A percentile compares a stretch with the other conserved stretches of the same genome.
These are phyloP conservation scores for Elsinoe batatas DNA, from an alignment of 2,329 filamentous ascomycete species.

Conservation along the genomic window DNA sequence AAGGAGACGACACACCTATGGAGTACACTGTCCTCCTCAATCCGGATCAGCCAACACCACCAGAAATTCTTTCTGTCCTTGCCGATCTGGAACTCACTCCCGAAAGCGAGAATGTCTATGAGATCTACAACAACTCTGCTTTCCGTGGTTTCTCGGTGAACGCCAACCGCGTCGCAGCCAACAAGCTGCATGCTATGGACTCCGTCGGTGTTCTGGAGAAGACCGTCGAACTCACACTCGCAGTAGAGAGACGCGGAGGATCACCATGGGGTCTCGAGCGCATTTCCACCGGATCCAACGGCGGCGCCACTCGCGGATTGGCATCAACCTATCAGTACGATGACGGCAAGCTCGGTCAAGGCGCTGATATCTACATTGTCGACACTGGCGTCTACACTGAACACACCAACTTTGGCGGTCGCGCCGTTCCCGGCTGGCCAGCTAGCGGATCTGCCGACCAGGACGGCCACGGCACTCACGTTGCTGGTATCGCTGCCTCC, in stretches of 20 bases:
- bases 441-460: constrained; percentile 29
- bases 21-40: constrained; percentile 33
- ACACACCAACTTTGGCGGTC: constrained; percentile 36
- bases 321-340: constrained; percentile 36
- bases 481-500: constrained; percentile 37
- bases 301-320: constrained; percentile 21
- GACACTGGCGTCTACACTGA: constrained; percentile 40
- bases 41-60: constrained; percentile 22
- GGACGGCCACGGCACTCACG: constrained; percentile 41
- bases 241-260: constrained; percentile 22
- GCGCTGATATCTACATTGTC: constrained; percentile 42
- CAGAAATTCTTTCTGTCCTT: constrained; percentile 29
- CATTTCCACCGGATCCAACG: constrained; percentile 28
- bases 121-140: constrained; percentile 33
- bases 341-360: constrained; percentile 26
- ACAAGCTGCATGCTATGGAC: constrained; percentile 30
- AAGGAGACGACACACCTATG: constrained; percentile 5
- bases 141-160: constrained; percentile 33
- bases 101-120: constrained; percentile 30
- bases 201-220: constrained; percentile 36
- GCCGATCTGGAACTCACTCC: constrained; percentile 27
- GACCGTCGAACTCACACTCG: constrained; percentile 24
- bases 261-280: constrained; percentile 40
- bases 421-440: constrained; percentile 33
- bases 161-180: constrained; percentile 32